Conservation (phyloP, 1,284 basidiomycete species). For the Ustilago lituana region DNA sequence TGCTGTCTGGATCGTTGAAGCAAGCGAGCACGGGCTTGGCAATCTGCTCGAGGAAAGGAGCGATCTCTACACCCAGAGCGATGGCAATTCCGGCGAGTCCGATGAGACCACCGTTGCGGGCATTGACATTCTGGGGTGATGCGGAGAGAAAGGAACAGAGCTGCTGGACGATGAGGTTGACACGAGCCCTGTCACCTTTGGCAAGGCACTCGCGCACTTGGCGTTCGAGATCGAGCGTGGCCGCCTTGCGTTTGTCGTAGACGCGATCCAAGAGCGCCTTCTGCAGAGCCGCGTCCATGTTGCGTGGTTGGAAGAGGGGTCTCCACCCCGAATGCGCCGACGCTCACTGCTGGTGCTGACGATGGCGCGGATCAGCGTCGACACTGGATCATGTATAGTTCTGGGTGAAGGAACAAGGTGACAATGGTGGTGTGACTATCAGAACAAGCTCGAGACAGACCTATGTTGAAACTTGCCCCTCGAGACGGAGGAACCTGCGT, state of each 20-base stretch:
- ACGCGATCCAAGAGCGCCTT: conserved; percentile 66
- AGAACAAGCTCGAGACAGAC: too few relatives aligned
- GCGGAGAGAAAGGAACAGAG: conserved; percentile 75
- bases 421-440: too few relatives aligned
- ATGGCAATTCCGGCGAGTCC: conserved; percentile 96
- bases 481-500: neutral
- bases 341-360: too few relatives aligned
- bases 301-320: neutral
- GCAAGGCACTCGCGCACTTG: conserved; percentile 87
- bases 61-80: conserved; percentile 89
- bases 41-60: conserved; percentile 92
- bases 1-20: conserved; percentile 92
- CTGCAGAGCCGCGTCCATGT: conserved; percentile 57
- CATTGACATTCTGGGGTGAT: conserved; percentile 71
- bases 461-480: too few relatives aligned
- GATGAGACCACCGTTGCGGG: conserved; percentile 93
- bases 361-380: too few relatives aligned
- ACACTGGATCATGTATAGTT: too few relatives aligned
- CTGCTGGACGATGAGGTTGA: conserved; percentile 90
- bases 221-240: conserved; percentile 95
- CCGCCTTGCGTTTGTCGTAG: conserved; percentile 94
- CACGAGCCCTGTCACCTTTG: conserved; percentile 81
- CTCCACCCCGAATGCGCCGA: too few relatives aligned
- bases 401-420: too few relatives aligned
- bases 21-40: conserved; percentile 89